phyloP scores from a whole-genome alignment of 768 basidiomycete species.

The Thelephora ganbajun region DNA sequence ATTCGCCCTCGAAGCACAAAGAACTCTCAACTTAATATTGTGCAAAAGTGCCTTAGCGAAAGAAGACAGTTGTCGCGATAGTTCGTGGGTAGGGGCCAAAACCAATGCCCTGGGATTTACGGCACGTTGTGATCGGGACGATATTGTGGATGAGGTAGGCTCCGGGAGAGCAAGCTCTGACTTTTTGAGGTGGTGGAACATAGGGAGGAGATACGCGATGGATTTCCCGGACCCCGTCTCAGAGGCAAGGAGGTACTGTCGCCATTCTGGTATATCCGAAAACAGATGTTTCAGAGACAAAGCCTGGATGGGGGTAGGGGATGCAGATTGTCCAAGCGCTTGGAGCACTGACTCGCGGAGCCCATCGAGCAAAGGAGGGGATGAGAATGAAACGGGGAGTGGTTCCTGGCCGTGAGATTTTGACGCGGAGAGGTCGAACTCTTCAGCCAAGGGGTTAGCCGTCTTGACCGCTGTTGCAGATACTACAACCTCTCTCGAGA shows the following conservation, averaged over 20 bases:
- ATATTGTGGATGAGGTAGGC: not conserved
- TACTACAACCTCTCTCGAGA: not conserved
- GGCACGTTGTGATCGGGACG: conserved; percentile 9
- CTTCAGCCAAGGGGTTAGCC: conserved; percentile 17
- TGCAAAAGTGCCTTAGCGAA: conserved; percentile 70
- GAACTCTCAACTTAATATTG: conserved; percentile 58
- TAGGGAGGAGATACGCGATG: conserved; percentile 76
- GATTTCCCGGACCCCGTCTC: conserved; percentile 92
- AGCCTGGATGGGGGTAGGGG: conserved; percentile 70
- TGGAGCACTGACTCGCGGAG: conserved; percentile 44
- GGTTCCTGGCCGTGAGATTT: conserved; percentile 10
- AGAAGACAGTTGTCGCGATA: conserved; percentile 62
- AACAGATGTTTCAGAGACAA: conserved; percentile 58
- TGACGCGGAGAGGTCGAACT: conserved; percentile 22
- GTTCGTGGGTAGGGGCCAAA: conserved; percentile 82
- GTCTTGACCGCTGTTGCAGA: not conserved
- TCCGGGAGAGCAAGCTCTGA: conserved; percentile 27
- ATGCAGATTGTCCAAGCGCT: conserved; percentile 38
- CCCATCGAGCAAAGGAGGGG: conserved; percentile 58
- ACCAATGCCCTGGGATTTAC: conserved; percentile 66
- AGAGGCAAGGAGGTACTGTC: conserved; percentile 56
- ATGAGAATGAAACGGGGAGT: conserved; percentile 34
- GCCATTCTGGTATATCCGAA: conserved; percentile 17
- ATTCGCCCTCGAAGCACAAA: conserved; percentile 57
- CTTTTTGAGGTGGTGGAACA: conserved; percentile 66